A percentile compares a stretch with the other conserved stretches of the same genome.
Evolutionary conservation across 805 yeast genomes (phyloP).

Genomic region (Kregervanrija delftensis): DNA sequence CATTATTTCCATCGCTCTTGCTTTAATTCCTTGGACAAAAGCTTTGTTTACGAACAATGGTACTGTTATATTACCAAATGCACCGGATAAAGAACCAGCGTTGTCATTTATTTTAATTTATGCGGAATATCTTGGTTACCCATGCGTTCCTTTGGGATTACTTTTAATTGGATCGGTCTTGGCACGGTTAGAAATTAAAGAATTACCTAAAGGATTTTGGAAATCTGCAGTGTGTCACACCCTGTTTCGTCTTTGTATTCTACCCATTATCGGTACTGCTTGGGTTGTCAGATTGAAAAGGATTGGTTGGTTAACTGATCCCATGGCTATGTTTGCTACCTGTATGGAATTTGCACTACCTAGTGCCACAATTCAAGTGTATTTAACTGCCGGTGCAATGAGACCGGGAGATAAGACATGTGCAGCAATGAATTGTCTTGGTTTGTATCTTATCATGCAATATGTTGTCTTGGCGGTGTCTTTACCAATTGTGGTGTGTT

Average conservation of each 20-base stretch:
- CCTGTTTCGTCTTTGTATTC: conserved; percentile 32
- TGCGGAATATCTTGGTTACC: conserved; percentile 41
- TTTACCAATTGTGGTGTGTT: conserved; percentile 47
- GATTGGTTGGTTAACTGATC: conserved; percentile 42
- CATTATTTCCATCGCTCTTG: conserved; percentile 37
- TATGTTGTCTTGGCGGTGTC: conserved; percentile 39
- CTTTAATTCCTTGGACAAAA: conserved; percentile 50
- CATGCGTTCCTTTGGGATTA: conserved; percentile 52
- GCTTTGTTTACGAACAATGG: conserved; percentile 35
- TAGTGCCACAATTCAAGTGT: conserved; percentile 51
- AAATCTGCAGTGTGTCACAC: conserved; percentile 42
- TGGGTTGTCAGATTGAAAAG: conserved; percentile 37
- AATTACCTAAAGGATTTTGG: conserved; percentile 49
- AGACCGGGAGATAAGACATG: conserved; percentile 39
- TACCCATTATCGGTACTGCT: conserved; percentile 50
- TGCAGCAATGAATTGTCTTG: conserved; percentile 49
- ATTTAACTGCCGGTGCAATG: conserved; percentile 50
- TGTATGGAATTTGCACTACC: conserved; percentile 48
- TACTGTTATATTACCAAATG: conserved; percentile 24
- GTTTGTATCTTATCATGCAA: conserved; percentile 43
- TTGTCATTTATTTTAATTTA: conserved; percentile 46
- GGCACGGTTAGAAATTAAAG: conserved; percentile 39
- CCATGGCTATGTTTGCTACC: conserved; percentile 35
- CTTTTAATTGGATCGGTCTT: conserved; percentile 48
- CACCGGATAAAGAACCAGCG: conserved; percentile 49